Base-by-base conservation (phyloP, 2,329 filamentous ascomycete species). In the Aureobasidium mangrovei region DNA sequence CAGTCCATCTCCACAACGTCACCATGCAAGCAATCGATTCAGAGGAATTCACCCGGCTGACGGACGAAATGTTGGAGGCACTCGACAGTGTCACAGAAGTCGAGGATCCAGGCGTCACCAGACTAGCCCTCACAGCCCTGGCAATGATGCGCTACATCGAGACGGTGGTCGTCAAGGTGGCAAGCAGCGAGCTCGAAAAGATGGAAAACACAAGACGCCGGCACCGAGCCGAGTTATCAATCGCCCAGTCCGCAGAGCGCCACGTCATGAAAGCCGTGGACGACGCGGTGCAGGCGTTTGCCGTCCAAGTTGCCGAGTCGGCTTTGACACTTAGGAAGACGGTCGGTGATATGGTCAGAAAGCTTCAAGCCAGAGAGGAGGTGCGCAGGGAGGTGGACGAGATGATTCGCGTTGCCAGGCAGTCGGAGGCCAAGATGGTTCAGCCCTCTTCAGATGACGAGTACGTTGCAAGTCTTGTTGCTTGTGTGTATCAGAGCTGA, bases 131-230 rank as follows among this genome's bases (percentile, higher is more conserved):
- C 27, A 39, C 46, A 27, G 39, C 46, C n/a, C 39, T 48, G 27
- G 39, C 46, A 7, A 48, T 48, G 46, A 27, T 48, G 4, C 35
- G 35, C 35, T 48, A 39, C 35, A 12, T 48, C 35, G 46, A 48
- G 27, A 39, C 27, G 3, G n/a, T 33, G 3, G 7, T 39, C 12
- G 2, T 32, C 8, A 8, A 48, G 7, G 27, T 39, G 6, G n/a
- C 35, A 9, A 29, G 35, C 35, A 32, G 26, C 10, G 46, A 48
- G 3, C 35, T 48, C n/a, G 36, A 39, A 12, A 12, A 12, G 5
- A 40, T 48, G 7, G 27, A 48, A 31, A 36, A 48, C 24, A 6
- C 40, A 2, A 38, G 46, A 8, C 12, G n/a, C 12, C 2, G 10
- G 1, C 46, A 48, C 9, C 26, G 27, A 7, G 7, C 27, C 7